Conservation (phyloP, 169 alveolate species). For the Cryptosporidium muris region DNA sequence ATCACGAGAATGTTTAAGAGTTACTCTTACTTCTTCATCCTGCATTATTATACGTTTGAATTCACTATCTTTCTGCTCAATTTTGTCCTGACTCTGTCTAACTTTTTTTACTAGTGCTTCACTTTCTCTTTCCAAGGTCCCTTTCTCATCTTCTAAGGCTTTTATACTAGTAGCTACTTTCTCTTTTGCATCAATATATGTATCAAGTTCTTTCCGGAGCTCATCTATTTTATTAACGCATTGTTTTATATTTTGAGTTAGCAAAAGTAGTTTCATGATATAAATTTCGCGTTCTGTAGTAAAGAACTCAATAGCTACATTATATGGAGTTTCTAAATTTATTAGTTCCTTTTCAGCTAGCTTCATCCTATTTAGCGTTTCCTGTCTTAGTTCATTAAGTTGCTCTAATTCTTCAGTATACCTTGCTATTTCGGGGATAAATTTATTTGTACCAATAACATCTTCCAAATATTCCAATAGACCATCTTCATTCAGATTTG, state of each 20-base stretch:
- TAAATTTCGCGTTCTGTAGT: conserved; percentile 76
- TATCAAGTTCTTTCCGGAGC: conserved; percentile 73
- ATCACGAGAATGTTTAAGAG: conserved; percentile 79
- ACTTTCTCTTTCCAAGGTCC: conserved; percentile 77
- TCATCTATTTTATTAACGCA: conserved; percentile 55
- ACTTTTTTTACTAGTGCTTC: conserved; percentile 71
- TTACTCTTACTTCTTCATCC: conserved; percentile 83
- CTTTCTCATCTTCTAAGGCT: conserved; percentile 72
- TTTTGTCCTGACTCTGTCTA: conserved; percentile 65
- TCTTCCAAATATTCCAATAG: conserved; percentile 96
- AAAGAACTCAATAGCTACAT: conserved; percentile 80
- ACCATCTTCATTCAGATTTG: conserved; percentile 91
- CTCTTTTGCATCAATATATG: conserved; percentile 70
- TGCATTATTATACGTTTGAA: conserved; percentile 75
- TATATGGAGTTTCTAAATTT: conserved; percentile 80
- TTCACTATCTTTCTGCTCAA: conserved; percentile 76
- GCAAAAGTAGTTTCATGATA: conserved; percentile 70
- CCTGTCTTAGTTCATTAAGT: conserved; percentile 82
- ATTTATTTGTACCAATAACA: conserved; percentile 89
- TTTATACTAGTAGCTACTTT: conserved; percentile 76
- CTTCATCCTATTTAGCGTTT: conserved; percentile 79
- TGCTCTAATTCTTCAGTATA: conserved; percentile 78
- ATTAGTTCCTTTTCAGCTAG: conserved; percentile 85
- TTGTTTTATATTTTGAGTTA: conserved; percentile 74
- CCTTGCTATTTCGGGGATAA: conserved; percentile 79